Base-by-base conservation (phyloP, 164 flowering plant genomes). In the Euptelea pleiosperma region DNA sequence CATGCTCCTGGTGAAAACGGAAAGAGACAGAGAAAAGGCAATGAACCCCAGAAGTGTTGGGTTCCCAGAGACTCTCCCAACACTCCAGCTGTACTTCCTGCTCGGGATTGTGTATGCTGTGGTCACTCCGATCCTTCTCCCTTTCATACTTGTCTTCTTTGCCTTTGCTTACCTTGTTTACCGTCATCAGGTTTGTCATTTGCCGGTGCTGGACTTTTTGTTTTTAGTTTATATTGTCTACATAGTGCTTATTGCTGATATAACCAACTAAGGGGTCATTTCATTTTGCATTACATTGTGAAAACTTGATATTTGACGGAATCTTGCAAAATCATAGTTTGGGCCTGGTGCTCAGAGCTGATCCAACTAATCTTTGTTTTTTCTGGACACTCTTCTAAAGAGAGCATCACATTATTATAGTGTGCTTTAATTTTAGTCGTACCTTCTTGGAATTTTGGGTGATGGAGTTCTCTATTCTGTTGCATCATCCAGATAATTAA, bases 81-180 rank as follows among this genome's bases (percentile, higher is more conserved):
- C 77, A n/a, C 92, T 93, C 40, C 97, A 90, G 62, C 72, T 93
- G 1, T 93, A 93, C 67, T 93, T 93, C 69, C 90, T 93, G 46
- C 67, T 93, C 16, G 99, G 97, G 45, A 59, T 82, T 55, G 99
- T 93, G 14, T 93, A 93, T 73, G 82, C 92, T 36, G 94, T 80
- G 36, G 82, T 90, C 60, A 88, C 99, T 52, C 99, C 97, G 4
- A 82, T 93, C 44, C 96, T 93, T 66, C 97, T 93, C 66, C 97
- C 99, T 33, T 93, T 93, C 55, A 77, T 90, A 36, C 64, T 90
- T n/a, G 77, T 88, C 66, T 93, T 88, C 87, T 93, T 93, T 48
- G 89, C 77, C 69, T 85, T 93, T 12, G 97, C 97, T 4, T 93
- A 83, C 72, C 76, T 90, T 39, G 91, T 93, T 18, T 93, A 88